Evolutionary conservation across 331 rosid species (phyloP), one percentile per base, ranked within the genome.

Genomic region (Acacia concinna): DNA sequence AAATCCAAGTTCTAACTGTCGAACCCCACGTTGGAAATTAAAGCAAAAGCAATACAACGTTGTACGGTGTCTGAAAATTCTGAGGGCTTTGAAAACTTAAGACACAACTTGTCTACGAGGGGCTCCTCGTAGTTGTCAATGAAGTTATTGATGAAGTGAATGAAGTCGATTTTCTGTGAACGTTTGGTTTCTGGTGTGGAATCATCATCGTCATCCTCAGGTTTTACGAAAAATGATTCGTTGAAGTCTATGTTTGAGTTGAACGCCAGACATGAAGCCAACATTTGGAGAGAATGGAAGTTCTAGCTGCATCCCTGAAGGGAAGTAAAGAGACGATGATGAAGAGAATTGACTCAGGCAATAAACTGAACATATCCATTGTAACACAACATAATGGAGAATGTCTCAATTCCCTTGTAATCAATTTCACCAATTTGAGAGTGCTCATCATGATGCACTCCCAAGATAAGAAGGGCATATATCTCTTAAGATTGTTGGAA

Each of bases 251-350:
- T 14, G 64, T 56, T 78, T 38, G 7, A 0, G 86, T 85, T 5
- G 79, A 11, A 0, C 43, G 74, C 92, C 91, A 85, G 1, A 69
- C 4, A 4, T 76, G 32, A 7, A 25, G 44, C 93, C 88, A 91
- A 3, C 51, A 65, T 52, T 79, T 84, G 23, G 54, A 25, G 89
- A 89, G 81, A 2, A 76, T 69, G 41, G 74, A 64, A 4, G 96
- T 86, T 47, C 77, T 84, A 2, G 81, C 92, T 0, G 92, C 92
- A 14, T 90, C 89, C 43, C 75, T 80, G 86, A 86, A 88, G 12
- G 90, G 81, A 38, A 90, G 71, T 7, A 23, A 68, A 6, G 90
- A 86, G 46, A 86, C 5, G 11, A 88, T 85, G 8, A 20, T 0
- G 2, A 65, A 17, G 10, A 86, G 74, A 8, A 88, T 11, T 1